Evolutionary conservation across 768 basidiomycete species (phyloP), one percentile per base, ranked within the genome.

Genomic region (Mycena alexandri): DNA sequence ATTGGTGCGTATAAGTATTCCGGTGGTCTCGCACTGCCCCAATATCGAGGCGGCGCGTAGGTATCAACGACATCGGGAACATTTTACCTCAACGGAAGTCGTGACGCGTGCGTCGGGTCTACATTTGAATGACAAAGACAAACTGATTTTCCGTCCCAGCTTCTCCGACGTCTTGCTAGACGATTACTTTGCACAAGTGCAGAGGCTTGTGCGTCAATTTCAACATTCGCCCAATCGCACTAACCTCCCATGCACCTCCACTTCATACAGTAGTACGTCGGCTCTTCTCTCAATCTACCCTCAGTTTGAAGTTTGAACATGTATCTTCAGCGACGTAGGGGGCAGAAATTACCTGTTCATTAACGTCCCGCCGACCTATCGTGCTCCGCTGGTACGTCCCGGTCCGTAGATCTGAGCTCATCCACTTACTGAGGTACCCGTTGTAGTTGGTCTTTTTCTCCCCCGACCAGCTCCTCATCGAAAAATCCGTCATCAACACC

Each of bases 1-100:
- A 90, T 92, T 63, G 90, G 67, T 64, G 41, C 2, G 67, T 33
- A 13, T 1, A 7, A 10, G 53, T 43, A 17, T 11, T 38, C 38
- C 38, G 24, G 43, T 59, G 29, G 11, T 46, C 16, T 8, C 4
- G 12, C 3, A 5, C 4, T 14, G 25, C 38, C 4, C 25, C 0
- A 17, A n/a, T 42, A 7, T 4, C 43, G 24, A 0, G 34, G 33
- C 2, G 13, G 33, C 24, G 33, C 22, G 42, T 29, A 69, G 68
- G 91, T 1, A 88, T 92, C 69, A 92, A 92, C 71, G 90, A 91
- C 72, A 83, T 91, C 43, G 88, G 86, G 38, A 86, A 86, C 70
- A 87, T 89, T 82, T 64, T 84, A 81, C 59, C 25, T 76, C 57
- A 68, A 77, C 43, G 88, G 87, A 0, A 81, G 85, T 70, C 81